Percentiles rank a stretch among this genome's conserved stretches.
Conservation (phyloP, 176 grass and related monocot genomes). For the Alloteropsis semialata region DNA sequence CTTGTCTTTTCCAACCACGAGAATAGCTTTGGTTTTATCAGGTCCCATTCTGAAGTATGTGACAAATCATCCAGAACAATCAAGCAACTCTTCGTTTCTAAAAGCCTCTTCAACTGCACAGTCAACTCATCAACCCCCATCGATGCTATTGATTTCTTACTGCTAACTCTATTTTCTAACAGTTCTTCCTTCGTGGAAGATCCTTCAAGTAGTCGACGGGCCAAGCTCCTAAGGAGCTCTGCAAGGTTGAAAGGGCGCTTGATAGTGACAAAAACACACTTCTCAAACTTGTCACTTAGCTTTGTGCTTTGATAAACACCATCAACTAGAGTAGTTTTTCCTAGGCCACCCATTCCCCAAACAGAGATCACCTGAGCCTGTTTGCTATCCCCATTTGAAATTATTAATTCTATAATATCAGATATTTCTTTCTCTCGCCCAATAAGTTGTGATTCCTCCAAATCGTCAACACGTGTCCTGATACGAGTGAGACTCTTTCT, state of each 20-base stretch:
- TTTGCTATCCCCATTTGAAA: fast-evolving
- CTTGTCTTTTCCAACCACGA: background rate
- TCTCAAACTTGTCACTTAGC: background rate
- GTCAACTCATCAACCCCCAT: background rate
- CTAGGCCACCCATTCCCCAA: conserved; percentile 28
- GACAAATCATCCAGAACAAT: conserved; percentile 19
- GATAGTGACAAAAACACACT: conserved; percentile 2
- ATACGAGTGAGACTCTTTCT: background rate
- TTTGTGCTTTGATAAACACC: background rate
- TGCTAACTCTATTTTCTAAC: background rate
- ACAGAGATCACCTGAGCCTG: background rate
- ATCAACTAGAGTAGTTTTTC: conserved; percentile 30
- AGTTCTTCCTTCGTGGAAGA: background rate
- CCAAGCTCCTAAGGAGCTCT: background rate
- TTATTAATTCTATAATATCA: background rate
- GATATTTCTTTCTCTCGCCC: background rate
- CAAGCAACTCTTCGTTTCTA: background rate
- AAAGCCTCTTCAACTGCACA: background rate
- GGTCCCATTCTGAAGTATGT: background rate
- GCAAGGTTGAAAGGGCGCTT: background rate
- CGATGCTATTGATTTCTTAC: background rate
- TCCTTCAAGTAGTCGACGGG: background rate
- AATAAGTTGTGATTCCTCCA: background rate
- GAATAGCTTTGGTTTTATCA: background rate
- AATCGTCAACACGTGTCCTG: background rate